These are phyloP conservation scores for Leccinum subgranulosum DNA, from an alignment of 768 basidiomycete species.

Conservation along the genomic window DNA sequence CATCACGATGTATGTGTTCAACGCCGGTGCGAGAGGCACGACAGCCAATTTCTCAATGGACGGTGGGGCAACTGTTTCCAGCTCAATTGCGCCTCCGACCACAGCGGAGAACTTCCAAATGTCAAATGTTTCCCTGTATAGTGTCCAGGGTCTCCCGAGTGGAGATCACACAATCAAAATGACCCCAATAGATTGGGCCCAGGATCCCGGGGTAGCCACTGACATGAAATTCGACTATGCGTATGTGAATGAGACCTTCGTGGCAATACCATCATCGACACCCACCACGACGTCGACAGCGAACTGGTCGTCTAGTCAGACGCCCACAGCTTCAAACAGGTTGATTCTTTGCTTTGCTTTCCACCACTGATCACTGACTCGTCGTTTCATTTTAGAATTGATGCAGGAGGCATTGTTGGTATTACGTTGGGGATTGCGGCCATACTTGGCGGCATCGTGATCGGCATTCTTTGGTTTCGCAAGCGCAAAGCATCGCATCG, in stretches of 20 bases:
- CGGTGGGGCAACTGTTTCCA: slow-evolving; percentile 2
- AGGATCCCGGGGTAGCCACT: slow-evolving; percentile 1
- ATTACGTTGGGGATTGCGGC: slow-evolving; percentile 11
- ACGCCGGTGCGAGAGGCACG: too few species aligned
- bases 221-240: slow-evolving; percentile 30
- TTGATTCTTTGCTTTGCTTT: slow-evolving; percentile 5
- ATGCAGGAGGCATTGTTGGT: slow-evolving; percentile 4
- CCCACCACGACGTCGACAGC: neutral
- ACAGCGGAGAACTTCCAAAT: slow-evolving; percentile 10
- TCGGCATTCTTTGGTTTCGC: slow-evolving; percentile 7
- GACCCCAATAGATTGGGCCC: slow-evolving; percentile 24
- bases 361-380: neutral
- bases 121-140: slow-evolving; percentile 19
- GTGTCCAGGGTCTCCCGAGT: slow-evolving; percentile 12
- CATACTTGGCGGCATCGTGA: neutral
- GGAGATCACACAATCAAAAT: slow-evolving; percentile 21
- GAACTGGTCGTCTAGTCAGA: neutral
- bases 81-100: neutral
- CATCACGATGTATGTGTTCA: too few species aligned
- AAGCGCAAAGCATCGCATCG: neutral
- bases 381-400: slow-evolving; percentile 8
- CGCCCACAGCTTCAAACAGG: slow-evolving; percentile 4
- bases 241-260: slow-evolving; percentile 21
- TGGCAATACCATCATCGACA: neutral
- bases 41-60: slow-evolving; percentile 21